These are phyloP conservation scores for Neophaeococcomyces mojaviensis DNA, from an alignment of 2,329 filamentous ascomycete genomes.

Conservation along the genomic window DNA sequence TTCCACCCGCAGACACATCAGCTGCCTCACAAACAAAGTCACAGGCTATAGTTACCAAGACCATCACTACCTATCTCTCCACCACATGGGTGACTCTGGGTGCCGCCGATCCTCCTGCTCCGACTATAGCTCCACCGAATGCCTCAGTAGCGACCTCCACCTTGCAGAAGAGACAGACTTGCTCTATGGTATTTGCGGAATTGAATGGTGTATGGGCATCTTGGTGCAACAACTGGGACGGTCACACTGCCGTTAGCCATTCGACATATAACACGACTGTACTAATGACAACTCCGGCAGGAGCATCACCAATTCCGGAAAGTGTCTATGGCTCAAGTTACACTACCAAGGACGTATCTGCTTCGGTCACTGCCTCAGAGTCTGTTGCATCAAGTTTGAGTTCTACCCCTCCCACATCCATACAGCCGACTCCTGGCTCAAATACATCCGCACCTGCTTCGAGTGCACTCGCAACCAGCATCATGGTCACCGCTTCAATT, in stretches of 20 bases:
- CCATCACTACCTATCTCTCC: constrained; percentile 5
- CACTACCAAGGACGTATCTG: not conserved
- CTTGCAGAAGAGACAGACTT: constrained; percentile 21
- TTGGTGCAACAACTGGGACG: constrained; percentile 24
- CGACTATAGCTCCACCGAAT: not conserved
- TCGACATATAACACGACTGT: constrained; percentile 21
- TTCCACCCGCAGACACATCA: constrained; percentile 1
- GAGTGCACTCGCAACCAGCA: constrained; percentile 4
- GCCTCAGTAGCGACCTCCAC: not conserved
- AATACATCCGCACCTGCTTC: constrained; percentile 6
- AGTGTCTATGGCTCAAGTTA: constrained; percentile 4
- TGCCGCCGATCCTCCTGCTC: not conserved
- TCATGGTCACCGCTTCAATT: not conserved
- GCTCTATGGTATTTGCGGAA: constrained; percentile 20
- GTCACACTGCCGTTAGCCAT: constrained; percentile 13
- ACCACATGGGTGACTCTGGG: not conserved
- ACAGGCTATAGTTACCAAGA: not conserved
- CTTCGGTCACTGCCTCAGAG: constrained; percentile 2
- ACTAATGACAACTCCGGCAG: constrained; percentile 8
- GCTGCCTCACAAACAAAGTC: not conserved
- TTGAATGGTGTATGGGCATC: constrained; percentile 17
- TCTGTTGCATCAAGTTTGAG: constrained; percentile 6
- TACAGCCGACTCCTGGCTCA: constrained; percentile 1
- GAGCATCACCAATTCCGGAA: not conserved
- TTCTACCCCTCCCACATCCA: not conserved